Conservation (phyloP, 495 filamentous ascomycete genomes). For the Trichoderma gamsii region DNA sequence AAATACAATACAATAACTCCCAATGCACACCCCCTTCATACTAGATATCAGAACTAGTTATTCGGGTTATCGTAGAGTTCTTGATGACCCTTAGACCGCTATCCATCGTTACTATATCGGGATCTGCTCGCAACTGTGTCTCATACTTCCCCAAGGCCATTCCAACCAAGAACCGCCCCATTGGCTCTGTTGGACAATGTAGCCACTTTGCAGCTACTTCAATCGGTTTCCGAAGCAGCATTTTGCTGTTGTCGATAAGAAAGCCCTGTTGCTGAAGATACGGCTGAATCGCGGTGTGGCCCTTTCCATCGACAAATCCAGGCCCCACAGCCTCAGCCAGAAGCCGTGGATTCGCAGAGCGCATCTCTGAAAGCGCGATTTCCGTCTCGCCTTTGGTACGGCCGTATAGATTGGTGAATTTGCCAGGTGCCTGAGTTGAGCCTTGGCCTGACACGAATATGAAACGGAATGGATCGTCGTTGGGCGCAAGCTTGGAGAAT, state of each 20-base stretch:
- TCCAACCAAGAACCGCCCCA: constrained; percentile 42
- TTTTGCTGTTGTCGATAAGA: constrained; percentile 29
- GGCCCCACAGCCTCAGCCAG: constrained; percentile 48
- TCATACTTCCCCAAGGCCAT: constrained; percentile 52
- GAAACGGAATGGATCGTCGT: constrained; percentile 53
- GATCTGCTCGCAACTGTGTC: constrained; percentile 25
- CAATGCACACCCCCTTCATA: neutral
- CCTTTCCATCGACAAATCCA: constrained; percentile 41
- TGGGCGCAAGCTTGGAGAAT: constrained; percentile 33
- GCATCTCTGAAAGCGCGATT: constrained; percentile 40
- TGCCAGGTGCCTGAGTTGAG: constrained; percentile 41
- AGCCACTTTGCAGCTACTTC: constrained; percentile 22
- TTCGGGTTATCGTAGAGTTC: neutral
- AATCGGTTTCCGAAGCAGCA: neutral
- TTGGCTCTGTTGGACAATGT: constrained; percentile 37
- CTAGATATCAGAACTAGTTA: neutral
- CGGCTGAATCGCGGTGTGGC: constrained; percentile 45
- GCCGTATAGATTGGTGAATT: constrained; percentile 50
- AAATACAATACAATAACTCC: too few species aligned
- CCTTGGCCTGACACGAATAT: constrained; percentile 63
- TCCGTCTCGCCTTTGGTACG: constrained; percentile 61
- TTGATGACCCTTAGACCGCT: neutral
- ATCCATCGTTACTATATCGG: neutral
- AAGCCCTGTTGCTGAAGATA: constrained; percentile 40
- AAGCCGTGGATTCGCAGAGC: constrained; percentile 33